Conservation (phyloP, 2,329 filamentous ascomycete species). For the Paraphaeosphaeria minitans region DNA sequence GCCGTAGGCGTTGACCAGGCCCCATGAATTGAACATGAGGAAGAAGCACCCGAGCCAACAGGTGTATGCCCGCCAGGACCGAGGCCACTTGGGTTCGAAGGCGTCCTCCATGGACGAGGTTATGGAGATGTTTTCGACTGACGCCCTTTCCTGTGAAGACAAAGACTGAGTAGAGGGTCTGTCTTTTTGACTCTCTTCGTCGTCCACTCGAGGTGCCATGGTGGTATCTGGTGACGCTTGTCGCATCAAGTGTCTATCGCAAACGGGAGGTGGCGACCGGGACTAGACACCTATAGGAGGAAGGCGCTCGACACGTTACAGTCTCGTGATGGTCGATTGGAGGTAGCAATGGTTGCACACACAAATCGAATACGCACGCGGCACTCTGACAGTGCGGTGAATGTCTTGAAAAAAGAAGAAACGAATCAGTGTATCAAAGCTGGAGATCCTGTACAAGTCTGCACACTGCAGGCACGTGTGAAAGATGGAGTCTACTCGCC, state of each 20-base stretch:
- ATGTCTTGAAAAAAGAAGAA: background rate
- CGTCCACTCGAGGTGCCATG: background rate
- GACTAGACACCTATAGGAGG: background rate
- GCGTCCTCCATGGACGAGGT: slow-evolving; percentile 19
- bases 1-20: slow-evolving; percentile 56
- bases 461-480: slow-evolving; percentile 6
- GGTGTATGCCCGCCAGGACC: slow-evolving; percentile 51
- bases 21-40: slow-evolving; percentile 58
- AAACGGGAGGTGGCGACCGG: slow-evolving; percentile 2
- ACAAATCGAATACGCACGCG: background rate
- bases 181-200: slow-evolving; percentile 4
- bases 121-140: slow-evolving; percentile 27
- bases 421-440: slow-evolving; percentile 14
- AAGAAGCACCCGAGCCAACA: slow-evolving; percentile 55
- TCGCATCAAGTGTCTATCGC: slow-evolving; percentile 2
- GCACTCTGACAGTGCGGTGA: background rate
- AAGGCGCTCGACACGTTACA: background rate
- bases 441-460: background rate
- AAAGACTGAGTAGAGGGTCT: slow-evolving; percentile 24
- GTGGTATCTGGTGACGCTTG: slow-evolving; percentile 15
- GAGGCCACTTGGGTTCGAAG: slow-evolving; percentile 51
- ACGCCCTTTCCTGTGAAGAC: slow-evolving; percentile 29
- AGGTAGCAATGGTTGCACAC: background rate
- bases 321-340: background rate
- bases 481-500: slow-evolving; percentile 25